Evolutionary conservation across 2,329 filamentous ascomycete genomes (phyloP).

Genomic region (Seiridium unicorne): DNA sequence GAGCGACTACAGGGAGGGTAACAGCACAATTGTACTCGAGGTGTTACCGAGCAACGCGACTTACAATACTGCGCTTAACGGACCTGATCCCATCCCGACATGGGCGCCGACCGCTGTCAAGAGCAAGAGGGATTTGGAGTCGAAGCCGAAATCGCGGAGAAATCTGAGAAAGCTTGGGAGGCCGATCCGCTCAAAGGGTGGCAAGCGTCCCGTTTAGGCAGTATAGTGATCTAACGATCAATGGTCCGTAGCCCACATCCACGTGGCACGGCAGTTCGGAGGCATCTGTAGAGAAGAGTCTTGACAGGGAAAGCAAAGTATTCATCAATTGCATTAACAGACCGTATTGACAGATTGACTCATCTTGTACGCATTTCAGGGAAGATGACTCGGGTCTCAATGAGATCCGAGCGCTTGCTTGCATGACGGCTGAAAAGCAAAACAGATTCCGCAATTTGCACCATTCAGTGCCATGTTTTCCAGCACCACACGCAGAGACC

Average conservation of each 20-base stretch:
- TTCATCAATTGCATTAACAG: too few relatives aligned
- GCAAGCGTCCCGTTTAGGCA: background rate
- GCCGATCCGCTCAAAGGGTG: constrained; percentile 1
- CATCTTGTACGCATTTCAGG: too few relatives aligned
- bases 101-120: background rate
- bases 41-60: constrained; percentile 29
- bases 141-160: background rate
- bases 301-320: too few relatives aligned
- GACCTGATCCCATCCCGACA: constrained; percentile 15
- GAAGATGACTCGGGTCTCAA: too few relatives aligned
- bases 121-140: background rate
- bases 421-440: too few relatives aligned
- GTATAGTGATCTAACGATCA: background rate
- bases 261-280: too few relatives aligned
- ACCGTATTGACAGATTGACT: too few relatives aligned
- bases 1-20: constrained; percentile 45
- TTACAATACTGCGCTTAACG: constrained; percentile 28
- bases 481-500: too few relatives aligned
- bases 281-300: too few relatives aligned
- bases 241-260: background rate
- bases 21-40: constrained; percentile 30
- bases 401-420: too few relatives aligned
- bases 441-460: too few relatives aligned
- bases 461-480: too few relatives aligned
- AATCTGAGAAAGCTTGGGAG: constrained; percentile 3